These are phyloP conservation scores for Trifolium dubium DNA, from an alignment of 306 rosid species.

Conservation along the genomic window DNA sequence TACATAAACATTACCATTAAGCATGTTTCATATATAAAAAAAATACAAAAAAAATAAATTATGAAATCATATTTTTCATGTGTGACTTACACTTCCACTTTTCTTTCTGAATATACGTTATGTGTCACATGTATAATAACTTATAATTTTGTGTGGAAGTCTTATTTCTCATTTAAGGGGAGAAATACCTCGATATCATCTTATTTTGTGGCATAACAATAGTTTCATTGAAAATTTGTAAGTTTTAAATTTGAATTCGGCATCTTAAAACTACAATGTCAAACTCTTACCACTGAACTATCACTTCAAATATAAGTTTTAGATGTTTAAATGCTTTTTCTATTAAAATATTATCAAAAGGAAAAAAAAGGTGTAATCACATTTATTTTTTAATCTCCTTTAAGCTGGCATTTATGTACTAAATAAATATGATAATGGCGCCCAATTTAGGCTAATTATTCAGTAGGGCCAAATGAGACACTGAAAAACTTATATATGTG, in stretches of 20 bases:
- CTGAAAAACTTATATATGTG: slow-evolving; percentile 50
- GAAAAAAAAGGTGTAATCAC: slow-evolving; percentile 39
- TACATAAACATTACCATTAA: too few species aligned
- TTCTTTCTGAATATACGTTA: too few species aligned
- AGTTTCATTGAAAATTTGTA: not conserved
- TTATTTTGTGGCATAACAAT: slow-evolving; percentile 21
- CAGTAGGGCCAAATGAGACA: slow-evolving; percentile 53
- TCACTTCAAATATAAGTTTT: not conserved
- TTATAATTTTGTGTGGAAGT: not conserved
- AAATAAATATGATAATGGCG: slow-evolving; percentile 38
- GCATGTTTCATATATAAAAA: too few species aligned
- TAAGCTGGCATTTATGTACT: slow-evolving; percentile 54
- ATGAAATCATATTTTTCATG: too few species aligned
- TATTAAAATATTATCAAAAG: slow-evolving; percentile 46
- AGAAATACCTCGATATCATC: not conserved
- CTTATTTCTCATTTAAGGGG: not conserved
- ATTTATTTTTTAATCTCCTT: slow-evolving; percentile 35
- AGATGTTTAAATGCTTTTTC: not conserved
- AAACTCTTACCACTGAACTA: too few species aligned
- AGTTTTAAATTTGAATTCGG: too few species aligned
- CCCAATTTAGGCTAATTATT: slow-evolving; percentile 42
- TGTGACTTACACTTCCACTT: too few species aligned
- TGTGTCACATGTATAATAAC: too few species aligned
- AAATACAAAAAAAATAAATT: too few species aligned
- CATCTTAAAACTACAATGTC: too few species aligned